Conservation (phyloP, 306 rosid genomes). For the Cicer chorassanicum region DNA sequence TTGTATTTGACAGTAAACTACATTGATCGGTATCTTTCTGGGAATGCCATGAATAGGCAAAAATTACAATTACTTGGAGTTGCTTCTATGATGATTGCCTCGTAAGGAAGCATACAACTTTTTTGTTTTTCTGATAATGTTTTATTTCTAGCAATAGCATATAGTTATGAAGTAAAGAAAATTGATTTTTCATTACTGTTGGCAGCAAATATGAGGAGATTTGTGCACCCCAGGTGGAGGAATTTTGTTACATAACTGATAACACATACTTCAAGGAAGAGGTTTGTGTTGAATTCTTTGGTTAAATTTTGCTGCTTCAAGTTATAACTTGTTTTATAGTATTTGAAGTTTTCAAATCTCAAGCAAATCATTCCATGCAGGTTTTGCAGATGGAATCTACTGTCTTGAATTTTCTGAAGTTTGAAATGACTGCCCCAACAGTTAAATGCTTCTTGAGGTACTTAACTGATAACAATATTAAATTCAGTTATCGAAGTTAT, state of each 20-base stretch:
- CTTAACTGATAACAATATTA: neutral
- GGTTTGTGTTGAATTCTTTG: slow-evolving; percentile 52
- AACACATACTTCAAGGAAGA: slow-evolving; percentile 95
- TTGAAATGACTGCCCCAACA: slow-evolving; percentile 98
- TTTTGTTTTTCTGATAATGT: neutral
- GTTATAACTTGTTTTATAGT: slow-evolving; percentile 13
- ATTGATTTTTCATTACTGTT: slow-evolving; percentile 25
- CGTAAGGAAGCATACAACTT: slow-evolving; percentile 61
- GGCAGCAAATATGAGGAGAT: slow-evolving; percentile 94
- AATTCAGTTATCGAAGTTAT: neutral
- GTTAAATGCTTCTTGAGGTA: slow-evolving; percentile 85
- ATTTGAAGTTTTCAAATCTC: slow-evolving; percentile 16
- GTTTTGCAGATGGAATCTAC: slow-evolving; percentile 93
- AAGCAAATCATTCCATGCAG: slow-evolving; percentile 53
- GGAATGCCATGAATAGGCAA: slow-evolving; percentile 86
- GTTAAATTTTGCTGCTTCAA: neutral
- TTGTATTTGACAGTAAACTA: slow-evolving; percentile 90
- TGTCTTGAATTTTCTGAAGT: slow-evolving; percentile 86
- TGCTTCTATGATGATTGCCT: slow-evolving; percentile 99
- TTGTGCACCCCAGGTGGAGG: slow-evolving; percentile 99
- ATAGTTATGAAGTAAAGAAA: slow-evolving; percentile 13
- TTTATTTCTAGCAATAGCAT: neutral
- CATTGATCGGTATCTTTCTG: slow-evolving; percentile 91
- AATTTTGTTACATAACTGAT: slow-evolving; percentile 93
- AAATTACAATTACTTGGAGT: slow-evolving; percentile 89